Percentiles rank a stretch among this genome's conserved stretches.
Conservation (phyloP, 148 eudicot genomes). For the Agrostemma githago region DNA sequence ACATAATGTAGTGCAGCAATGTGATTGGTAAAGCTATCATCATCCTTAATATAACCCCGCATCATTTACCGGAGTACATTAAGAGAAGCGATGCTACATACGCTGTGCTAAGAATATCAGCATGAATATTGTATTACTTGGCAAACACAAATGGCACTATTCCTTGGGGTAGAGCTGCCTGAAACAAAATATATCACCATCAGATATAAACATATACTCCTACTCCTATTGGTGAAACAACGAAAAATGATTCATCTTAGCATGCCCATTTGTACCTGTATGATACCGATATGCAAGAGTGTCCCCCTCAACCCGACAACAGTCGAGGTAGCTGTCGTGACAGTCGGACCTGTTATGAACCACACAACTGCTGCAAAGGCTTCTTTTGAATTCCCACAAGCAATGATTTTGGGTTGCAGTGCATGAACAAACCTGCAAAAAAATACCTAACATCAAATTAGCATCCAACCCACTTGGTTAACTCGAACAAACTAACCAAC, state of each 20-base stretch:
- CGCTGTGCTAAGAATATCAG: constrained; percentile 38
- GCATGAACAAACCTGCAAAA: constrained; percentile 77
- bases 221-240: too few species aligned
- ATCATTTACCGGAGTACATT: background rate
- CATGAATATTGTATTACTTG: constrained; percentile 36
- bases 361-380: constrained; percentile 62
- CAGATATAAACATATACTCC: too few species aligned
- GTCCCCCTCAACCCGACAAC: constrained; percentile 63
- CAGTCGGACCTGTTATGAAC: constrained; percentile 71
- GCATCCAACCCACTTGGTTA: too few species aligned
- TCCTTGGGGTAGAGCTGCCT: constrained; percentile 40
- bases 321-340: constrained; percentile 76
- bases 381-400: constrained; percentile 73
- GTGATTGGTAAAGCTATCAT: constrained; percentile 59
- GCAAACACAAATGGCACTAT: constrained; percentile 34
- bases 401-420: constrained; percentile 67
- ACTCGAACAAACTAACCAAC: too few species aligned
- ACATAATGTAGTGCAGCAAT: constrained; percentile 51
- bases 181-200: background rate
- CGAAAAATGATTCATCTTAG: background rate
- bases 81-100: constrained; percentile 1
- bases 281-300: constrained; percentile 65
- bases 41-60: constrained; percentile 74
- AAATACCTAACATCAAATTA: background rate
- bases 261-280: constrained; percentile 41